These are phyloP conservation scores for Sugiyamaella neomexicana DNA, from an alignment of 1,139 yeast genomes.

Conservation along the genomic window DNA sequence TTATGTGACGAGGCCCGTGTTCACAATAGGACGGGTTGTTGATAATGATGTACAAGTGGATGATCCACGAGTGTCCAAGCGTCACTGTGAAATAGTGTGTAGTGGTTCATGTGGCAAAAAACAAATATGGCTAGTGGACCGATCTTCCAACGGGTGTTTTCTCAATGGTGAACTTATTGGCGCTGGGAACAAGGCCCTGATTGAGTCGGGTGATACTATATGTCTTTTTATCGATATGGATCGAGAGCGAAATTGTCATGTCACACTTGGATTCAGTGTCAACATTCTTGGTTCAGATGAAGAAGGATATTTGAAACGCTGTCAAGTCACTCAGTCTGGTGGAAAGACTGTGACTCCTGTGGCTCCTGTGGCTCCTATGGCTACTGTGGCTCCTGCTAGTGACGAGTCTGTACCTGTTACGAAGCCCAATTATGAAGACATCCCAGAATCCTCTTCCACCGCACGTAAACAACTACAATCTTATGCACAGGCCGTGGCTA, in stretches of 20 bases:
- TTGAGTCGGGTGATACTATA: conserved; percentile 64
- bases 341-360: conserved; percentile 2
- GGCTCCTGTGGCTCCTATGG: too few relatives aligned
- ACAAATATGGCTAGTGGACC: conserved; percentile 80
- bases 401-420: background rate
- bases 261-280: conserved; percentile 11
- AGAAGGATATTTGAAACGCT: conserved; percentile 5
- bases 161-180: conserved; percentile 62
- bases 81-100: conserved; percentile 71
- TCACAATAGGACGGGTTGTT: conserved; percentile 38
- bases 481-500: background rate
- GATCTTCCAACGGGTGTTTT: conserved; percentile 76
- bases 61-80: conserved; percentile 78
- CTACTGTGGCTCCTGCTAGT: conserved; percentile 1
- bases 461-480: conserved; percentile 12
- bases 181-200: conserved; percentile 58
- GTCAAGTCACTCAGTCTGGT: conserved; percentile 20
- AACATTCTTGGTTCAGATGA: conserved; percentile 6
- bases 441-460: background rate
- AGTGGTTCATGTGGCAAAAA: conserved; percentile 38
- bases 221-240: conserved; percentile 62
- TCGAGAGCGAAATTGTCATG: conserved; percentile 1
- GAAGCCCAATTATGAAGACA: conserved; percentile 5
- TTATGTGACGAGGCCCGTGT: conserved; percentile 42
- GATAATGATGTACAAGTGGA: conserved; percentile 54